phyloP scores from a whole-genome alignment of 1,284 basidiomycete species.

The Peniophora sp. region DNA sequence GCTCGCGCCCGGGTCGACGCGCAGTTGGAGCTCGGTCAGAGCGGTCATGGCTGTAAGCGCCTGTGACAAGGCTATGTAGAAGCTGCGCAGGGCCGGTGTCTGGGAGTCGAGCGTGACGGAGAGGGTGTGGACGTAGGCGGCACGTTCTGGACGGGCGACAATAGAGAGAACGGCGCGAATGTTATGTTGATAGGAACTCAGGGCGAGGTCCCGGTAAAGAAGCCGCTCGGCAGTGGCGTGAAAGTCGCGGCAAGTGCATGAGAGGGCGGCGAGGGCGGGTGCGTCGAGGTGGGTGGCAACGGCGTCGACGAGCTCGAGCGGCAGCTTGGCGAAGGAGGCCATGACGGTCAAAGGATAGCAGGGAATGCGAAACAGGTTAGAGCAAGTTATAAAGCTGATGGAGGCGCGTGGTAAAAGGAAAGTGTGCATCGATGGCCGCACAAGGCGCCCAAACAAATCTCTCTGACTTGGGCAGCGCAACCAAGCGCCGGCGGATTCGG shows the following conservation, averaged over 20 bases:
- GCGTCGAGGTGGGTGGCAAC: constrained; percentile 30
- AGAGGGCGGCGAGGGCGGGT: constrained; percentile 36
- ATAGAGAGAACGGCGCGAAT: constrained; percentile 45
- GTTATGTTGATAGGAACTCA: constrained; percentile 32
- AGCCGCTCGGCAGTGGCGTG: constrained; percentile 43
- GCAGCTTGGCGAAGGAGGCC: constrained; percentile 29
- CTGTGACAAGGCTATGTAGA: constrained; percentile 38
- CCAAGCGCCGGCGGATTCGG: too few species aligned
- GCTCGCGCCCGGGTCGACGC: constrained; percentile 39
- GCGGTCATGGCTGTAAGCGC: constrained; percentile 53
- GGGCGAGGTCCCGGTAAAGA: constrained; percentile 51
- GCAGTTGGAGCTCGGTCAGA: constrained; percentile 49
- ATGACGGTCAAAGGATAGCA: constrained; percentile 2
- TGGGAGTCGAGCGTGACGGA: constrained; percentile 40
- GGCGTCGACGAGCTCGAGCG: constrained; percentile 45
- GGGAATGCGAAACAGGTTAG: neutral
- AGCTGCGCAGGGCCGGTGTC: constrained; percentile 31
- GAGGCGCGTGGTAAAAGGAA: too few species aligned
- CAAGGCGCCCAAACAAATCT: too few species aligned
- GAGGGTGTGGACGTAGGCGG: constrained; percentile 51
- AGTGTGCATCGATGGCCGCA: too few species aligned
- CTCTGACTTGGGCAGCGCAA: too few species aligned
- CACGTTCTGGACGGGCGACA: constrained; percentile 41
- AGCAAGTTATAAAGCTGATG: too few species aligned
- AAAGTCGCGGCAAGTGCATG: constrained; percentile 34